phyloP scores from a whole-genome alignment of 192 early-diverging fungal species.

The Umbelopsis sp. region DNA sequence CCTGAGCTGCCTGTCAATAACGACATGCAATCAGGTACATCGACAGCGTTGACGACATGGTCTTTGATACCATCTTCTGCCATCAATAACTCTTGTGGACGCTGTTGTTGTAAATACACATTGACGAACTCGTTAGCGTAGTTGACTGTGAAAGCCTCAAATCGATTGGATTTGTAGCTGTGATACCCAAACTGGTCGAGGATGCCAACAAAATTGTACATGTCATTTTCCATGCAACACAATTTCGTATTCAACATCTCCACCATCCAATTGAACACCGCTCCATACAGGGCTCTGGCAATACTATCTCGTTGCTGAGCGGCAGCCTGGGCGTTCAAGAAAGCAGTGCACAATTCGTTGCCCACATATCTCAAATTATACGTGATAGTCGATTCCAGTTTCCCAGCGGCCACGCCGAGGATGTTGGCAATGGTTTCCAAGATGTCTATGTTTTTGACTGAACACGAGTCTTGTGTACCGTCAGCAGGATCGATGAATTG shows the following conservation, averaged over 20 bases:
- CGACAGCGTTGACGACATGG: slow-evolving; percentile 47
- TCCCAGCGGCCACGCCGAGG: slow-evolving; percentile 64
- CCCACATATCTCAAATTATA: slow-evolving; percentile 73
- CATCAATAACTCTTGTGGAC: slow-evolving; percentile 47
- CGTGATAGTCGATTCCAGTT: slow-evolving; percentile 66
- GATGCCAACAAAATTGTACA: slow-evolving; percentile 67
- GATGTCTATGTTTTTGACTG: slow-evolving; percentile 70
- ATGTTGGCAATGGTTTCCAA: slow-evolving; percentile 62
- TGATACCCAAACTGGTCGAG: slow-evolving; percentile 69
- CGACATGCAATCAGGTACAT: slow-evolving; percentile 55
- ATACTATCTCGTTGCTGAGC: slow-evolving; percentile 69
- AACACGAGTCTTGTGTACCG: slow-evolving; percentile 62
- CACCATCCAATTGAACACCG: slow-evolving; percentile 75
- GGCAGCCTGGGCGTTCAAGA: slow-evolving; percentile 71
- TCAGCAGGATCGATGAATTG: slow-evolving; percentile 72
- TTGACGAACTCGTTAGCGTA: slow-evolving; percentile 47
- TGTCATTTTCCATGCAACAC: slow-evolving; percentile 27
- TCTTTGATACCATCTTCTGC: slow-evolving; percentile 67
- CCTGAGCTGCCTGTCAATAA: slow-evolving; percentile 47
- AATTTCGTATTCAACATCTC: slow-evolving; percentile 75
- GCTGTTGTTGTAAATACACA: slow-evolving; percentile 46
- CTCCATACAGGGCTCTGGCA: slow-evolving; percentile 70
- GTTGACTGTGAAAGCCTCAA: slow-evolving; percentile 54
- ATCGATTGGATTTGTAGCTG: slow-evolving; percentile 37
- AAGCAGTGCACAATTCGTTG: slow-evolving; percentile 74